Conservation (phyloP, 177 flowering plant species). For the Vitis hybrid region DNA sequence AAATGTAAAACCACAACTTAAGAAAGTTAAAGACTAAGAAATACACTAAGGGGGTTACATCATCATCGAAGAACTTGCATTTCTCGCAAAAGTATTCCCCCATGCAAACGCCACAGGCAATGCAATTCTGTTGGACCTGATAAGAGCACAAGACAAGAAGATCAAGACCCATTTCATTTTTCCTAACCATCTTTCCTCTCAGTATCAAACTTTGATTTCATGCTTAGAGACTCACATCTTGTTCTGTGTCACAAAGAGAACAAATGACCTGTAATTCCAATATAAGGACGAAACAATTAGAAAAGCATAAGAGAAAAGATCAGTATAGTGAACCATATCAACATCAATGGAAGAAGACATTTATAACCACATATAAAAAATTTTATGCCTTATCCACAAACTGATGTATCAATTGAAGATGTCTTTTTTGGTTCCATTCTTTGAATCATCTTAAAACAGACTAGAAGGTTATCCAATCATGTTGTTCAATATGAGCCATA, state of each 20-base stretch:
- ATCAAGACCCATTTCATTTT: background rate
- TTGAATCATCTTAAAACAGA: background rate
- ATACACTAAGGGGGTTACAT: constrained; percentile 39
- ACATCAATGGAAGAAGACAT: background rate
- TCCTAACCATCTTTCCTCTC: background rate
- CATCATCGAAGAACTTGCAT: constrained; percentile 93
- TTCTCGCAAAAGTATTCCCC: constrained; percentile 76
- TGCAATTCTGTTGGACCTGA: constrained; percentile 80
- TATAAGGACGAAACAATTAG: constrained; percentile 1
- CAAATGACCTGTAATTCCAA: constrained; percentile 68
- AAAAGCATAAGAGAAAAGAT: background rate
- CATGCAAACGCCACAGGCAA: constrained; percentile 81
- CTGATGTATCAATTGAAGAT: no score
- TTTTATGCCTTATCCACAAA: background rate
- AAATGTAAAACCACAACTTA: constrained; percentile 64
- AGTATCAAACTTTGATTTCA: background rate
- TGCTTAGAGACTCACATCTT: constrained; percentile 55
- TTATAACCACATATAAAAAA: background rate
- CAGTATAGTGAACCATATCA: background rate
- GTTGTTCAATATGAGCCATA: no score
- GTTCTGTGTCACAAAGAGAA: constrained; percentile 80
- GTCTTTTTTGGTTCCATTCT: background rate
- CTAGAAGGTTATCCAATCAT: no score
- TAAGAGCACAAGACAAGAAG: constrained; percentile 1
- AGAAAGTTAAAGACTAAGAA: background rate